phyloP scores from a whole-genome alignment of 805 yeast genomes.

The Suhomyces vadensis region DNA sequence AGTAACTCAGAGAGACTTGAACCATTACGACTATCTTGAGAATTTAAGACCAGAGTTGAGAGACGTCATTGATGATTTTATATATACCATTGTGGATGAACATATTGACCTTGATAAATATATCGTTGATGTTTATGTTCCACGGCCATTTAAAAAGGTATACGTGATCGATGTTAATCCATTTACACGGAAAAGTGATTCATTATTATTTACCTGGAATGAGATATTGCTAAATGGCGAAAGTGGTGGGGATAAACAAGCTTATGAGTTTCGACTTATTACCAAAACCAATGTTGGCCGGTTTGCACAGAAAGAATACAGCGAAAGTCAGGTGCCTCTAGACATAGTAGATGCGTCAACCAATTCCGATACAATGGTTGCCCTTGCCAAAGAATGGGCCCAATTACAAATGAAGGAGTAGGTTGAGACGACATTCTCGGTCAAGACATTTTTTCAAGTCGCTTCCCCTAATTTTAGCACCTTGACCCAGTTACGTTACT shows the following conservation, averaged over 20 bases:
- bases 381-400: slow-evolving; percentile 62
- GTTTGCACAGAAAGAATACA: slow-evolving; percentile 77
- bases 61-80: slow-evolving; percentile 54
- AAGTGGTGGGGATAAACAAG: slow-evolving; percentile 24
- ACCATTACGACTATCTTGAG: slow-evolving; percentile 71
- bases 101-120: slow-evolving; percentile 29
- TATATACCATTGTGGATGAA: slow-evolving; percentile 39
- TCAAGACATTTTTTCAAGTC: too few relatives aligned
- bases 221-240: slow-evolving; percentile 48
- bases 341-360: slow-evolving; percentile 85
- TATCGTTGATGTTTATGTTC: slow-evolving; percentile 81
- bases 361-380: slow-evolving; percentile 68
- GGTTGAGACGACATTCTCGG: background rate
- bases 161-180: slow-evolving; percentile 87
- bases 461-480: too few relatives aligned
- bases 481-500: too few relatives aligned
- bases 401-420: slow-evolving; percentile 9
- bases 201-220: slow-evolving; percentile 81
- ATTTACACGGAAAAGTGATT: slow-evolving; percentile 73
- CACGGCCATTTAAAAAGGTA: slow-evolving; percentile 66
- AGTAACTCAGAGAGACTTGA: slow-evolving; percentile 82
- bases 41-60: slow-evolving; percentile 50
- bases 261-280: slow-evolving; percentile 63
- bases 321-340: slow-evolving; percentile 88
- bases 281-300: slow-evolving; percentile 68